Conservation (phyloP, 805 yeast species). For the Candida caryicola region DNA sequence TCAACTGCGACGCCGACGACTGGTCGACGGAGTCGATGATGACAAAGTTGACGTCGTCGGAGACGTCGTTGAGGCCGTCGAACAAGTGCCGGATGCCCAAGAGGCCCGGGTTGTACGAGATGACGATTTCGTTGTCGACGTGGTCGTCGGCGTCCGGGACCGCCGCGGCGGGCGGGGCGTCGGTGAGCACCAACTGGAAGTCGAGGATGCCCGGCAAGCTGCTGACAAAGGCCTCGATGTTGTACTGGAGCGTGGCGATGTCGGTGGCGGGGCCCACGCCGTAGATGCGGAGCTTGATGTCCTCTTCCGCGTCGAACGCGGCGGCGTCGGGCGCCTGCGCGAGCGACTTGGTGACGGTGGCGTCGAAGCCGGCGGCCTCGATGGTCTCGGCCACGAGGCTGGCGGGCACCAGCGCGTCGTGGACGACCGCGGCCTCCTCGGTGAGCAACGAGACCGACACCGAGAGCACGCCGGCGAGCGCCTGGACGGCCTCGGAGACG, state of each 20-base stretch:
- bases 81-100: conserved; percentile 68
- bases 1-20: conserved; percentile 59
- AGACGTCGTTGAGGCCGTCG: conserved; percentile 41
- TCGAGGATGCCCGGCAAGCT: conserved; percentile 29
- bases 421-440: conserved; percentile 31
- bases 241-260: conserved; percentile 29
- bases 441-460: conserved; percentile 37
- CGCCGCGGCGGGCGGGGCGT: conserved; percentile 10
- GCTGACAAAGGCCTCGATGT: conserved; percentile 38
- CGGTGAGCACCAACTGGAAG: conserved; percentile 23
- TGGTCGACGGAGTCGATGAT: conserved; percentile 51
- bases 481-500: conserved; percentile 30
- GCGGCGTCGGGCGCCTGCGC: background rate
- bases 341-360: conserved; percentile 7
- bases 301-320: conserved; percentile 23
- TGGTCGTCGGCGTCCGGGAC: conserved; percentile 17
- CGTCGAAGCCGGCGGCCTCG: conserved; percentile 34
- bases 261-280: conserved; percentile 32
- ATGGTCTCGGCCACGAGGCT: conserved; percentile 20
- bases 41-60: conserved; percentile 53
- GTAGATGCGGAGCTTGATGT: conserved; percentile 27
- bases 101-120: conserved; percentile 48
- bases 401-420: conserved; percentile 11
- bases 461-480: conserved; percentile 19
- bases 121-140: conserved; percentile 33